Evolutionary conservation across 1,139 yeast species (phyloP), one percentile per base, ranked within the genome.

Genomic region (Kodamaea derodonti): DNA sequence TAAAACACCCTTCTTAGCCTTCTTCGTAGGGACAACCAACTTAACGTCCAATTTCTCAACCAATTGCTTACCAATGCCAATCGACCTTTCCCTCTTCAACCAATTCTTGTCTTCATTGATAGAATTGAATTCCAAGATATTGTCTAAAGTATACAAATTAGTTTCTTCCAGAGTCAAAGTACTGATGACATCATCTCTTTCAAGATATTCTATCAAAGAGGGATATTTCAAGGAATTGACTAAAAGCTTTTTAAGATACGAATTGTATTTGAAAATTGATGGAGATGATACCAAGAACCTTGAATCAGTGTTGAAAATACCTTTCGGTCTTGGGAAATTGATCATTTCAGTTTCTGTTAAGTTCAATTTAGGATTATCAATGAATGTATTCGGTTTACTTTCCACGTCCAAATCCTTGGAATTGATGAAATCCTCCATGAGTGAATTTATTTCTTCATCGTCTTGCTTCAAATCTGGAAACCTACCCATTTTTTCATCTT

Each of bases 401-500:
- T 6, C 9, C 6, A 18, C 22, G 28, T 54, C 65, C 24, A 62
- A 42, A 36, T 54, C 60, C 35, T 52, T 49, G 4, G 53, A 34
- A 10, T 42, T 27, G 2, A 63, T 50, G 30, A 62, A 62, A 2
- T 44, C 29, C 30, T 60, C 65, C 69, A 63, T 63, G 14, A 52
- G 39, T 3, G 36, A 35, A 36, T 45, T 47, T 24, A 47, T 32
- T 2, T 36, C 43, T 7, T 31, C 33, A 7, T 38, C 30, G 14
- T 27, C 11, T 12, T 31, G 30, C 8, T 35, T 54, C 31, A 85
- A 55, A 15, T 62, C 60, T 0, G 85, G 81, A 45, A 84, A 83
- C 30, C 66, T 65, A 12, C 84, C 78, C 11, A 74, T 61, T 42
- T 82, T 77, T 45, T 78, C 83, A 52, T 90, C 97, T 46, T 87